phyloP scores from a whole-genome alignment of 2,329 filamentous ascomycete genomes.

The Trichoderma guizhouense region DNA sequence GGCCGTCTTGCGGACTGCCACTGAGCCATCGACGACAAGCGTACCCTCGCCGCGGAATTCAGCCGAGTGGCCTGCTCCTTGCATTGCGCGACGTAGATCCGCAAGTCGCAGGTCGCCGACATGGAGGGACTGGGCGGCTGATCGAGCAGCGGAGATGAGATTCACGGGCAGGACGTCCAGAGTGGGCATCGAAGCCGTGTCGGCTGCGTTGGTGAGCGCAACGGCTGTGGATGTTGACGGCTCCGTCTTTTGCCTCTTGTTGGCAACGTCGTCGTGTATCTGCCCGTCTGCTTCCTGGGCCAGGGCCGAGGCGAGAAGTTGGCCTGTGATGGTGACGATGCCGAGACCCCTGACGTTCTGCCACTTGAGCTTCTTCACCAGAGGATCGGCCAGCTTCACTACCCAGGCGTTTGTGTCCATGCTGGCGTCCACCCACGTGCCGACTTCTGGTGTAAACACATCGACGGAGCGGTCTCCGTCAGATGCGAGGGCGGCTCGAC shows the following conservation, averaged over 20 bases:
- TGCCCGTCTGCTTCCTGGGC: constrained; percentile 44
- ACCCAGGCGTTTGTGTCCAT: constrained; percentile 98
- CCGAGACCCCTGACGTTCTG: constrained; percentile 87
- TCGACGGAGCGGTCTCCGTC: constrained; percentile 55
- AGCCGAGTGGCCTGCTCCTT: constrained; percentile 75
- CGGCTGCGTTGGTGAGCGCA: constrained; percentile 23
- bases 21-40: constrained; percentile 80
- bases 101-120: constrained; percentile 90
- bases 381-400: constrained; percentile 78
- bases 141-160: constrained; percentile 69
- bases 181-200: constrained; percentile 40
- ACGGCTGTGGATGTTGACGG: constrained; percentile 28
- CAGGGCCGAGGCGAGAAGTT: constrained; percentile 42
- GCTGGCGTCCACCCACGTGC: constrained; percentile 76
- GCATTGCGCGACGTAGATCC: constrained; percentile 81
- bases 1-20: constrained; percentile 83
- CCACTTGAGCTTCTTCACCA: constrained; percentile 88
- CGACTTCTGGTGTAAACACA: constrained; percentile 79
- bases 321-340: constrained; percentile 88
- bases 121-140: constrained; percentile 82
- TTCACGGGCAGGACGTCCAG: constrained; percentile 54
- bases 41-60: constrained; percentile 94
- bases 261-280: constrained; percentile 42
- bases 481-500: constrained; percentile 61
- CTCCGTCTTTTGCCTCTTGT: constrained; percentile 51